Conservation (phyloP, 2,329 filamentous ascomycete species). For the Ascochyta viciae-villosae region DNA sequence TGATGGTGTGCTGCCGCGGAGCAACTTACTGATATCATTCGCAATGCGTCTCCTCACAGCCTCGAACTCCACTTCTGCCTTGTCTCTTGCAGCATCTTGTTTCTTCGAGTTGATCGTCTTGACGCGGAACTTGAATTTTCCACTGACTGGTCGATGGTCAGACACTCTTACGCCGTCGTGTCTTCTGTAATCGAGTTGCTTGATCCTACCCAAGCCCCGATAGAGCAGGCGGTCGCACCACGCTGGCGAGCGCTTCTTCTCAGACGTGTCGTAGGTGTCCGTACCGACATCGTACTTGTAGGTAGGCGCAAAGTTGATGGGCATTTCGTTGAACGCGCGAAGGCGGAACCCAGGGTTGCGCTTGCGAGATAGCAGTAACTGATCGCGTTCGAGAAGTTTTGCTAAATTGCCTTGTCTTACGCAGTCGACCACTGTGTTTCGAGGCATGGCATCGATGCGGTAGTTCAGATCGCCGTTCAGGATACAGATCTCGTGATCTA, state of each 20-base stretch:
- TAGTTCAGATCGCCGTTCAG: constrained; percentile 98
- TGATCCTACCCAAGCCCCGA: constrained; percentile 78
- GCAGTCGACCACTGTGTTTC: constrained; percentile 87
- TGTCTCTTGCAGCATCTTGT: constrained; percentile 72
- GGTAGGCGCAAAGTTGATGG: constrained; percentile 91
- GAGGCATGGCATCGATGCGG: constrained; percentile 95
- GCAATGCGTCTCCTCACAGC: constrained; percentile 72
- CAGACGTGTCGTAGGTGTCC: constrained; percentile 90
- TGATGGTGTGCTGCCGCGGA: not conserved
- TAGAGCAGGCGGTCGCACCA: constrained; percentile 98
- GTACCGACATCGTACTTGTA: constrained; percentile 99
- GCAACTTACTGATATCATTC: constrained; percentile 75
- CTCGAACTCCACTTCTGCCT: constrained; percentile 77
- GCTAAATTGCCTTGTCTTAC: constrained; percentile 80
- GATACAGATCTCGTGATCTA: constrained; percentile 97
- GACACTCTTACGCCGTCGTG: constrained; percentile 85
- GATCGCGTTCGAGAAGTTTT: constrained; percentile 91
- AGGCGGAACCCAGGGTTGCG: constrained; percentile 90
- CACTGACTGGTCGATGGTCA: constrained; percentile 92
- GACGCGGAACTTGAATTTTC: constrained; percentile 79
- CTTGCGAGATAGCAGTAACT: constrained; percentile 85
- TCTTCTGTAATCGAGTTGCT: constrained; percentile 84
- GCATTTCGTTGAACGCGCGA: constrained; percentile 86
- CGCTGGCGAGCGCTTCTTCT: constrained; percentile 91
- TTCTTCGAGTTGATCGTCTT: constrained; percentile 78